These are phyloP conservation scores for Phylloporus rhodoxanthus DNA, from an alignment of 768 basidiomycete genomes.

Conservation along the genomic window DNA sequence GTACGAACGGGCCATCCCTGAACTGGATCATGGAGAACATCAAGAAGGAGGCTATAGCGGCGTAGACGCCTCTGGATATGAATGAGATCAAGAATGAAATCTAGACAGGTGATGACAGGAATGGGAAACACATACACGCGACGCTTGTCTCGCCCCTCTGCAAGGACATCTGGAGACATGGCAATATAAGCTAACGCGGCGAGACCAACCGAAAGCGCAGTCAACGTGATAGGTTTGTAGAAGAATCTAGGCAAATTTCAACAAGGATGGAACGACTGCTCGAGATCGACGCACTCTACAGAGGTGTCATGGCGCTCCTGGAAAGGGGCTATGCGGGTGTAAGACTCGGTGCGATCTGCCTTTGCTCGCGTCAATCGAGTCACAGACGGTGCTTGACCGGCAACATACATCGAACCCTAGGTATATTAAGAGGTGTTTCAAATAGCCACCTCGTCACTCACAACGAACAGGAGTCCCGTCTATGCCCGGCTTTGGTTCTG, in stretches of 20 bases:
- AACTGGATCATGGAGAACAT: conserved; percentile 84
- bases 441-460: conserved; percentile 37
- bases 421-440: conserved; percentile 7
- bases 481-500: conserved; percentile 68
- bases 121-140: conserved; percentile 52
- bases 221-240: conserved; percentile 78
- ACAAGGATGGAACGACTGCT: not conserved
- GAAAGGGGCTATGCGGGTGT: conserved; percentile 78
- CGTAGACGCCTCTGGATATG: conserved; percentile 62
- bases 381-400: not conserved
- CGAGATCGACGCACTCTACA: conserved; percentile 53
- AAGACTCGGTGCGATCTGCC: conserved; percentile 81
- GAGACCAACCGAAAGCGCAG: conserved; percentile 62
- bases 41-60: conserved; percentile 67
- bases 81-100: conserved; percentile 12
- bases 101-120: not conserved
- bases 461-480: conserved; percentile 75
- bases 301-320: conserved; percentile 80
- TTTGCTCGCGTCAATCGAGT: conserved; percentile 28
- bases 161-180: conserved; percentile 76
- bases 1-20: conserved; percentile 83
- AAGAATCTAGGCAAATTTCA: conserved; percentile 58
- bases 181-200: conserved; percentile 73
- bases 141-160: conserved; percentile 77
- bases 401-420: conserved; percentile 80